Base-by-base conservation (phyloP, 176 grass and related monocot genomes). In the Oryza officinalis region DNA sequence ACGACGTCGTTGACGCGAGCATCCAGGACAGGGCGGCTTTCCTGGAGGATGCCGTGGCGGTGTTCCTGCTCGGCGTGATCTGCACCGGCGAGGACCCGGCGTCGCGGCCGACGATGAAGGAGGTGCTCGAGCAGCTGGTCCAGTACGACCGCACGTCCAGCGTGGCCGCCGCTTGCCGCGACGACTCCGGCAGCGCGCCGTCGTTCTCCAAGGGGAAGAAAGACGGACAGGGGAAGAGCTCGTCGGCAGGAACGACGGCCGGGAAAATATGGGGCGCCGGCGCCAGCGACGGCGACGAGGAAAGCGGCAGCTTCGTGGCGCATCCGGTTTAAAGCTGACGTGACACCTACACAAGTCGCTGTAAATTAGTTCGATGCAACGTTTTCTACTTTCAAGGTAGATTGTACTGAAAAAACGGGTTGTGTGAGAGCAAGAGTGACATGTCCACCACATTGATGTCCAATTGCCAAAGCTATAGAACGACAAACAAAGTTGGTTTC, bases 91-190 rank as follows among this genome's bases (percentile, higher is more conserved):
- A 79, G 3, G 67, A 83, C 44, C 79, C 94, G 17, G 3, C 49
- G 1, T 14, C 15, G 1, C 82, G 91, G 17, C 94, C 94, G 35
- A 72, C 87, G 1, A 97, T 97, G 94, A 97, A 88, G 78, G 74
- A 78, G 18, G 91, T 94, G 2, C 14, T 92, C 7, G 75, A 86
- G 37, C 41, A 67, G 11, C 70, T 92, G 6, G 41, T 45, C 28
- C 73, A n/a, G 35, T 92, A 64, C 63, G 88, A 92, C 49, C 79
- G 65, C 3, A 87, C 85, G 2, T 8, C 72, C 47, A 82, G 85
- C 72, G 79, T 76, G 5, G 85, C 64, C 10, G 10, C 9, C 27
- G 72, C 72, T 4, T 76, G 79, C 49, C 26, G 49, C 5, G 85
- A 81, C 10, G 71, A 15, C 10, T 3, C 15, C 3, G 23, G 1